These are phyloP conservation scores for Mycena amicta DNA, from an alignment of 768 basidiomycete species.

Conservation along the genomic window DNA sequence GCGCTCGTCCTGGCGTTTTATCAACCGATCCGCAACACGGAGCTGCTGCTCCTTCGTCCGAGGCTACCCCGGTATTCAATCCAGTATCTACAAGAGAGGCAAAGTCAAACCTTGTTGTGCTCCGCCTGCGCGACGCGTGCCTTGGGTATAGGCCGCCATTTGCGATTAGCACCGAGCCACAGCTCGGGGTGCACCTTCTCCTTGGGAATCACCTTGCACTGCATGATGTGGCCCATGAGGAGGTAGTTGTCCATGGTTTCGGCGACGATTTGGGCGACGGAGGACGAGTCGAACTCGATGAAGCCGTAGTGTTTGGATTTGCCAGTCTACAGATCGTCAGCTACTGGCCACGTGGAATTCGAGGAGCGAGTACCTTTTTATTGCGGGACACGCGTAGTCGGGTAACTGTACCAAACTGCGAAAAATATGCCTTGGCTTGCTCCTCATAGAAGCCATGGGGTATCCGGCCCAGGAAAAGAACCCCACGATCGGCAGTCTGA, in stretches of 20 bases:
- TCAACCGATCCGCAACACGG: conserved; percentile 64
- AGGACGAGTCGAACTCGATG: conserved; percentile 87
- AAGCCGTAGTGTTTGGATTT: conserved; percentile 97
- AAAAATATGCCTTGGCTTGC: conserved; percentile 89
- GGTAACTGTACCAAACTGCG: conserved; percentile 91
- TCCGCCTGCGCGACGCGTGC: conserved; percentile 69
- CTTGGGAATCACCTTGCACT: conserved; percentile 87
- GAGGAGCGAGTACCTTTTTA: conserved; percentile 84
- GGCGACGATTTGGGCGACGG: conserved; percentile 91
- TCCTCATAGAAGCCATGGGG: conserved; percentile 99
- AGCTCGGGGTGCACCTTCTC: conserved; percentile 90
- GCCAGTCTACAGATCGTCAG: conserved; percentile 65
- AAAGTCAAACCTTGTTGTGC: conserved; percentile 75
- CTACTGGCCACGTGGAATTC: not conserved
- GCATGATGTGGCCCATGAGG: conserved; percentile 89
- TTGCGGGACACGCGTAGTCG: conserved; percentile 90
- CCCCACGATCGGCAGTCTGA: conserved; percentile 72
- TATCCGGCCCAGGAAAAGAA: conserved; percentile 85
- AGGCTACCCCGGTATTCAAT: conserved; percentile 43
- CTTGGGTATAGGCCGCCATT: conserved; percentile 78
- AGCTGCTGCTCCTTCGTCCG: conserved; percentile 73
- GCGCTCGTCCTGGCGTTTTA: conserved; percentile 75
- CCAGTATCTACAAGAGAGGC: not conserved
- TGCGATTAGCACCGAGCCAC: conserved; percentile 97
- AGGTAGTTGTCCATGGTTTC: conserved; percentile 99